Percentiles rank a stretch among this genome's conserved stretches.
phyloP scores from a whole-genome alignment of 208 protist species.

The Crithidia expoeki region DNA sequence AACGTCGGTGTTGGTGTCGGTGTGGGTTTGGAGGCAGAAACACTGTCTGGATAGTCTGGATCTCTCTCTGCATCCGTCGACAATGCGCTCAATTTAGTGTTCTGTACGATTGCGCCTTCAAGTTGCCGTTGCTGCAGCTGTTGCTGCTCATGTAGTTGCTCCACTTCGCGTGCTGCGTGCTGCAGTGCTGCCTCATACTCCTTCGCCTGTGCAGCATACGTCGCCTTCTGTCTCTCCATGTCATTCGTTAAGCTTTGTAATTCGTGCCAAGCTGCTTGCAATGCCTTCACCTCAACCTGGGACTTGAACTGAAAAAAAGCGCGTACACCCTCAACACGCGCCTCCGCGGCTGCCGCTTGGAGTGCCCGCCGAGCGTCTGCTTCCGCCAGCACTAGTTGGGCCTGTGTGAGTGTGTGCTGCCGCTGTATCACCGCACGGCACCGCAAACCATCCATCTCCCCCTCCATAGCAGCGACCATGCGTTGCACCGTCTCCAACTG shows the following conservation, averaged over 20 bases:
- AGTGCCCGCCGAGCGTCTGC: slow-evolving; percentile 7
- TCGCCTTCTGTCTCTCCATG: slow-evolving; percentile 20
- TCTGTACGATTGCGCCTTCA: not conserved
- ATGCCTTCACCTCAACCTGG: not conserved
- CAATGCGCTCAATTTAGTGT: not conserved
- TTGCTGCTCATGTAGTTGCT: slow-evolving; percentile 21
- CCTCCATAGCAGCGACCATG: slow-evolving; percentile 18
- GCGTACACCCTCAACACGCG: not conserved
- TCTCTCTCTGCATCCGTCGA: not conserved
- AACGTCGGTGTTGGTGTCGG: not conserved
- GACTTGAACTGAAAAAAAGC: not conserved
- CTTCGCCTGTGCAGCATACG: slow-evolving; percentile 22
- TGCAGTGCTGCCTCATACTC: slow-evolving; percentile 41
- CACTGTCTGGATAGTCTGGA: not conserved
- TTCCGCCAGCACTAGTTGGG: slow-evolving; percentile 15
- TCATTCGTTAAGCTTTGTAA: not conserved
- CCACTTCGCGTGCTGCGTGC: slow-evolving; percentile 42
- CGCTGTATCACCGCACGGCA: slow-evolving; percentile 1
- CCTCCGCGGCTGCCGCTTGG: not conserved
- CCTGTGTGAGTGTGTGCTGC: slow-evolving; percentile 5
- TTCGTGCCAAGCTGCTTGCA: not conserved
- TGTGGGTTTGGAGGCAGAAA: slow-evolving; percentile 14
- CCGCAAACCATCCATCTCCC: slow-evolving; percentile 21
- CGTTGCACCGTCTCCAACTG: slow-evolving; percentile 32
- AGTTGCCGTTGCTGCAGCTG: not conserved